Conservation (phyloP, 202 grass and related monocot genomes). For the Tripidium arundinaceum region DNA sequence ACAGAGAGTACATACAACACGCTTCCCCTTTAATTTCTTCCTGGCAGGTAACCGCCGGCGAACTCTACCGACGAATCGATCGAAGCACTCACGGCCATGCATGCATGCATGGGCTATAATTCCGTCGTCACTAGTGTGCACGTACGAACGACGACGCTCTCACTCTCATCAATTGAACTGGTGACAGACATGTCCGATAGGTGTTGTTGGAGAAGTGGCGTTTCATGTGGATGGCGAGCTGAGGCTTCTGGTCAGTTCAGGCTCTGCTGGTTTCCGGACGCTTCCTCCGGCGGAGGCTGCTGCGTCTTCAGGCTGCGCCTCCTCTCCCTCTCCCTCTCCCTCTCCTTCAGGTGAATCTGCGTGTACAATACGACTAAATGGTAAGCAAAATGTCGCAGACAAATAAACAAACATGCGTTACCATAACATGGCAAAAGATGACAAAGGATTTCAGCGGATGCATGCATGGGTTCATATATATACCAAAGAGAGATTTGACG, state of each 20-base stretch:
- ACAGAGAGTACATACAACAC: neutral
- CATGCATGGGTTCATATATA: neutral
- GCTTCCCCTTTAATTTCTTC: neutral
- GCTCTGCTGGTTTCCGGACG: conserved; percentile 20
- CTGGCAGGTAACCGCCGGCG: neutral
- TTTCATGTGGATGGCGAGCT: conserved; percentile 40
- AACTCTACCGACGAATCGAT: no score
- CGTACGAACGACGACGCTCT: no score
- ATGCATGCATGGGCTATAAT: no score
- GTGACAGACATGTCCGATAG: no score
- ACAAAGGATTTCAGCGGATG: neutral
- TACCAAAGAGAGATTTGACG: conserved; percentile 87
- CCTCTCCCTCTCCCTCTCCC: conserved; percentile 3
- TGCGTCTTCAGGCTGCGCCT: conserved; percentile 6
- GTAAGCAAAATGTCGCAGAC: neutral
- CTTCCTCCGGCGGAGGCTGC: conserved; percentile 31
- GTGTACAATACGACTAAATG: neutral
- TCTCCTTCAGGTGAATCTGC: conserved; percentile 46
- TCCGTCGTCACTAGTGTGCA: no score
- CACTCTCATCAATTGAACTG: neutral
- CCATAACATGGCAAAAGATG: no score
- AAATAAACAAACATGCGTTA: neutral
- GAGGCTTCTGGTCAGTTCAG: conserved; percentile 54
- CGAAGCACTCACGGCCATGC: no score
- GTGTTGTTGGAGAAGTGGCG: no score